Base-by-base conservation (phyloP, 805 yeast species). In the Isabelozyma gotoi region DNA sequence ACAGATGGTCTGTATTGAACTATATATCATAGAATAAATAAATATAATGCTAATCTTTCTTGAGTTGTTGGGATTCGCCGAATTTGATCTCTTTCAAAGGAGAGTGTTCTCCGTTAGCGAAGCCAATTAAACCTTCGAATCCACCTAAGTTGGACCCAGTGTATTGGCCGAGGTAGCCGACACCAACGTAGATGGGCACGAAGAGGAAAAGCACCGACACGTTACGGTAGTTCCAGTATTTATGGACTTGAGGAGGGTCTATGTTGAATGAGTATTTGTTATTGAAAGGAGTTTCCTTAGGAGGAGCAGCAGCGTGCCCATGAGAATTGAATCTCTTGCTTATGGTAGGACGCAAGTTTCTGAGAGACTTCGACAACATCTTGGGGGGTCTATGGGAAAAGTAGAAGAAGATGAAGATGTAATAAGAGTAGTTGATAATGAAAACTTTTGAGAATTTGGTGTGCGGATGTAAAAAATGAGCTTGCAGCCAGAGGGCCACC, bases 191-290 rank as follows among this genome's bases (percentile, higher is more conserved):
- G 11, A 67, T 35, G 10, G 76, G 76, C 33, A 68, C 57, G 41
- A 68, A 66, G 24, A 71, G 73, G 37, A 70, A 47, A 39, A 68
- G 55, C 27, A 68, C 61, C 19, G 62, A 53, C 37, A 65, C 57
- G 54, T 71, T 70, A 45, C 68, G 61, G 49, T 56, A 53, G 51
- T 63, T 67, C 77, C 77, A 71, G 60, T 71, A 71, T 48, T 63
- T 66, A 50, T 71, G 77, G 40, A 68, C 71, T 40, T 69, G 76
- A 33, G 77, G 77, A 29, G 76, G 76, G 44, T 59, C 59, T 46
- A 60, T 63, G 57, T 71, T 63, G 59, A 71, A 71, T 55, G 67
- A 63, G 57, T 60, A 53, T 45, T 69, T 71, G 62, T 71, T 71
- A 56, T 56, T 66, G 63, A 71, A 71, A n/a, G 66, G 42, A n/a